Evolutionary conservation across 1,284 basidiomycete species (phyloP).

Genomic region (Cryptococcus neoformans): DNA sequence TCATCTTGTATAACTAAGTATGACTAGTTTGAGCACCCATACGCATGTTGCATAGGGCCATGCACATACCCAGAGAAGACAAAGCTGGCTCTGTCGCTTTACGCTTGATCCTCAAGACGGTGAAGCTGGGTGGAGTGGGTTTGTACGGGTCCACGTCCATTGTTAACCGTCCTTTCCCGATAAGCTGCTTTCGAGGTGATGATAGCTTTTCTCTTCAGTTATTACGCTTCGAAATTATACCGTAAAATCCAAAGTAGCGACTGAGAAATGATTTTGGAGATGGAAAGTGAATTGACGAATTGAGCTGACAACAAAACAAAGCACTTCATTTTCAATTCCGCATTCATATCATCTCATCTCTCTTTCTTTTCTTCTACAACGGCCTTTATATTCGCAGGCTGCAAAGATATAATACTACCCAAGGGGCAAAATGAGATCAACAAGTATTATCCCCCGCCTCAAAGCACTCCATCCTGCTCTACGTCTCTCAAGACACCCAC

Average conservation of each 20-base stretch:
- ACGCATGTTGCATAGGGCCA: background rate
- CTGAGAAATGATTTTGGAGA: background rate
- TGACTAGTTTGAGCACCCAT: background rate
- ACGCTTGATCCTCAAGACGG: conserved; percentile 50
- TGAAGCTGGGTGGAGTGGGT: conserved; percentile 21
- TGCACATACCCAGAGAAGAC: conserved; percentile 41
- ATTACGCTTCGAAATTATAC: background rate
- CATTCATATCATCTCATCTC: background rate
- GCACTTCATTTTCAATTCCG: background rate
- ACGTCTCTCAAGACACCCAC: background rate
- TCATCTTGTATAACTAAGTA: conserved; percentile 43
- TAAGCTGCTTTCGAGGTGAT: background rate
- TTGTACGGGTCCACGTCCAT: conserved; percentile 1
- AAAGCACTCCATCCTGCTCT: background rate
- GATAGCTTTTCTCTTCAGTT: background rate
- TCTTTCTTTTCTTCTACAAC: too few species aligned
- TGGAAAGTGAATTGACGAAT: background rate
- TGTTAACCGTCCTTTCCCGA: background rate
- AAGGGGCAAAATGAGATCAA: too few species aligned
- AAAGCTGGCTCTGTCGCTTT: conserved; percentile 49
- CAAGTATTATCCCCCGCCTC: background rate
- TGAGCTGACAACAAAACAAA: background rate
- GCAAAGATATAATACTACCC: too few species aligned
- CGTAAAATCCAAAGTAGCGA: background rate
- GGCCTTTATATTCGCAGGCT: too few species aligned